phyloP scores from a whole-genome alignment of 1,139 yeast species.

The Wickerhamomyces sp. region DNA sequence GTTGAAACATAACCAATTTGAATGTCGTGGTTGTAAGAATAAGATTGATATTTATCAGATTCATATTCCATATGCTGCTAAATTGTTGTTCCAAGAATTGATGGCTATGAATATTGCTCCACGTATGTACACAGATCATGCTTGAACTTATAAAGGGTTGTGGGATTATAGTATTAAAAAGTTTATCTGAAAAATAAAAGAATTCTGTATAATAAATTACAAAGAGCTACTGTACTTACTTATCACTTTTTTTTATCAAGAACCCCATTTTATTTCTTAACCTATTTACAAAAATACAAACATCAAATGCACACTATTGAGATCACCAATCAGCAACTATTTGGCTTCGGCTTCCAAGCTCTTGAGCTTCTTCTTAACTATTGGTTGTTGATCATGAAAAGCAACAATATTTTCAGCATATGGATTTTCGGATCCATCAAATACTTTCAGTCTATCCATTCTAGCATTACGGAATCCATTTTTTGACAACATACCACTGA shows the following conservation, averaged over 20 bases:
- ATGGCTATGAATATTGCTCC: slow-evolving; percentile 98
- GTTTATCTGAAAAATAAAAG: neutral
- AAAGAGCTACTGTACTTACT: no score
- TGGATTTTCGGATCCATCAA: slow-evolving; percentile 87
- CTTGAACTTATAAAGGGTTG: slow-evolving; percentile 20
- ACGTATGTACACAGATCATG: slow-evolving; percentile 68
- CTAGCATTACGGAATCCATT: slow-evolving; percentile 77
- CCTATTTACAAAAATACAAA: neutral
- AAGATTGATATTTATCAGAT: slow-evolving; percentile 97
- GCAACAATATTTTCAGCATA: slow-evolving; percentile 79
- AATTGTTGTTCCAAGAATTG: slow-evolving; percentile 91
- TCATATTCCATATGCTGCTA: slow-evolving; percentile 96
- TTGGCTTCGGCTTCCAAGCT: slow-evolving; percentile 7
- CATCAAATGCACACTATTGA: neutral
- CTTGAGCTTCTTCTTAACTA: slow-evolving; percentile 40
- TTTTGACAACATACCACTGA: slow-evolving; percentile 93
- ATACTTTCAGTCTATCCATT: slow-evolving; percentile 77
- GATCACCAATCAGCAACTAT: neutral
- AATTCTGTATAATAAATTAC: neutral
- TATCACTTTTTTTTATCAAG: no score
- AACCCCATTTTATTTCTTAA: neutral
- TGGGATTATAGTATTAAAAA: neutral
- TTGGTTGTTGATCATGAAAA: slow-evolving; percentile 74
- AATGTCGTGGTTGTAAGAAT: slow-evolving; percentile 97
- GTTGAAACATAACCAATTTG: slow-evolving; percentile 93